phyloP scores from a whole-genome alignment of 305 asterid species.

The Solanum chacoense region DNA sequence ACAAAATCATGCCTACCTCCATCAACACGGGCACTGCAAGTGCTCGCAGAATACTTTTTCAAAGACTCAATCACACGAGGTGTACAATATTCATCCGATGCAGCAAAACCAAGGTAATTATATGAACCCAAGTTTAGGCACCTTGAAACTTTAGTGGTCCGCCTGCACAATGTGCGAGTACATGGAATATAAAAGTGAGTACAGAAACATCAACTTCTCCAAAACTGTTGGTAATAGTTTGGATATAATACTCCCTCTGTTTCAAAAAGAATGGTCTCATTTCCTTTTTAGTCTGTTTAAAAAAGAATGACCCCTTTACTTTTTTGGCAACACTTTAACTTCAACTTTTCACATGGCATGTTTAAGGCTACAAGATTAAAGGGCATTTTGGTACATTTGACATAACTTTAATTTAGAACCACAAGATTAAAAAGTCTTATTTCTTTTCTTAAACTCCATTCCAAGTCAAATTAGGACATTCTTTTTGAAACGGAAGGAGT shows the following conservation, averaged over 20 bases:
- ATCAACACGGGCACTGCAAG: constrained; percentile 92
- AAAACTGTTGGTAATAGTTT: not conserved
- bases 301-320: no score
- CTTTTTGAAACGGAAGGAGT: no score
- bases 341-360: no score
- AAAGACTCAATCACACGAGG: constrained; percentile 90
- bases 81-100: constrained; percentile 96
- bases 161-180: constrained; percentile 48
- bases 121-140: constrained; percentile 98
- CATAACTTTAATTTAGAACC: no score
- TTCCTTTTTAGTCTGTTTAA: no score
- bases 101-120: constrained; percentile 97
- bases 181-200: not conserved
- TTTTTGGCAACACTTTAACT: no score
- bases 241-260: not conserved
- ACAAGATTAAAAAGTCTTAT: no score
- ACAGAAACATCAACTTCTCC: not conserved
- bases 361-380: no score
- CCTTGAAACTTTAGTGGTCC: constrained; percentile 53
- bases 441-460: no score
- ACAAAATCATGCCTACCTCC: constrained; percentile 53
- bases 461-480: no score
- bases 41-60: constrained; percentile 78
- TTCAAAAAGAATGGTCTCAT: no score
- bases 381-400: no score